These are phyloP conservation scores for Zizania palustris DNA, from an alignment of 202 grass and related monocot genomes.

Conservation along the genomic window DNA sequence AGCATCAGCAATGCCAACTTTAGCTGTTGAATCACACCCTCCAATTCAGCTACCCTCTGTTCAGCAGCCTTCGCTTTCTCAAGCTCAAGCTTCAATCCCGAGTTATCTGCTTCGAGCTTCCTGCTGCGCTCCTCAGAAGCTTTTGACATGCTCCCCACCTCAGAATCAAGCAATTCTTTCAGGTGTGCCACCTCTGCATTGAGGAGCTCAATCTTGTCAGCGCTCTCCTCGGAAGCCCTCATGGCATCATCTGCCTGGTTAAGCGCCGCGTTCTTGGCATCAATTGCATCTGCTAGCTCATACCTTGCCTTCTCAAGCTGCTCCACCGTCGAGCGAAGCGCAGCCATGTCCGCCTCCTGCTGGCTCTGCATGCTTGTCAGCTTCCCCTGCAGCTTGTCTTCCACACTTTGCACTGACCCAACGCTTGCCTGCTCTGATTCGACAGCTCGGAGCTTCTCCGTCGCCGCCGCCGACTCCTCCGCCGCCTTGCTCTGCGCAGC, in stretches of 20 bases:
- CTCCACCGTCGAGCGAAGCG: slow-evolving; percentile 49
- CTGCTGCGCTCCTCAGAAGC: slow-evolving; percentile 47
- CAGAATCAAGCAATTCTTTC: slow-evolving; percentile 57
- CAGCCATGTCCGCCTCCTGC: slow-evolving; percentile 51
- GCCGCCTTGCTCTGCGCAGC: slow-evolving; percentile 45
- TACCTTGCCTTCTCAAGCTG: slow-evolving; percentile 75
- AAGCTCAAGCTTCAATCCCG: slow-evolving; percentile 52
- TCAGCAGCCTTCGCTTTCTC: slow-evolving; percentile 59
- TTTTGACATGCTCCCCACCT: slow-evolving; percentile 50
- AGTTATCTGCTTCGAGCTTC: slow-evolving; percentile 59
- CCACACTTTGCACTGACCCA: slow-evolving; percentile 42
- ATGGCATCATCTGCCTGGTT: slow-evolving; percentile 61
- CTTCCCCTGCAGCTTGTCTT: slow-evolving; percentile 62
- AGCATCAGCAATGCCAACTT: slow-evolving; percentile 51
- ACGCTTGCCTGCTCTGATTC: slow-evolving; percentile 44
- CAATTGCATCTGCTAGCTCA: slow-evolving; percentile 63
- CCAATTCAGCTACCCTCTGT: slow-evolving; percentile 51
- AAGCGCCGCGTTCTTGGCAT: slow-evolving; percentile 71
- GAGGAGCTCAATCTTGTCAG: slow-evolving; percentile 56
- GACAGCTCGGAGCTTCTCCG: slow-evolving; percentile 20
- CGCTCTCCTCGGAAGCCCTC: slow-evolving; percentile 57
- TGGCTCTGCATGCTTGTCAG: slow-evolving; percentile 64
- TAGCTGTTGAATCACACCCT: slow-evolving; percentile 51
- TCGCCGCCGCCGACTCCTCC: slow-evolving; percentile 42
- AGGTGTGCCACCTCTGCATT: slow-evolving; percentile 57